Base-by-base conservation (phyloP, 352 stramenopile genomes). In the Globisporangium uncinulatum region DNA sequence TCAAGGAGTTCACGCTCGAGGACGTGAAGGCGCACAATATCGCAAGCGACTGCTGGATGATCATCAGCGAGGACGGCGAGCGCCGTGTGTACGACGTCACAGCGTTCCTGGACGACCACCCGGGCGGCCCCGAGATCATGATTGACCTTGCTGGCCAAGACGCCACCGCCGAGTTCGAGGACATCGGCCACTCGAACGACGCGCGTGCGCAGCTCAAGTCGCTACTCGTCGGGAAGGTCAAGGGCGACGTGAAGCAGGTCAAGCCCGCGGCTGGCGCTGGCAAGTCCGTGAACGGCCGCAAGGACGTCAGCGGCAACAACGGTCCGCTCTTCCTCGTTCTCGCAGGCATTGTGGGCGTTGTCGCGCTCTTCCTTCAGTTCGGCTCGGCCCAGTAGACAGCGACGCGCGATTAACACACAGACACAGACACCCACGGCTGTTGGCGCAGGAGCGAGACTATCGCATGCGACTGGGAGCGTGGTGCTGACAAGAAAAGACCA, bases 181-280 rank as follows among this genome's bases (percentile, higher is more conserved):
- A 99, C 67, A 98, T 99, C 67, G 97, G 96, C 20, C 97, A 99
- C 80, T 99, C 96, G 43, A 97, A 97, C 51, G 94, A 98, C 62
- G 97, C 97, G 20, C 80, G 94, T 50, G 74, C 86, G 42, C 92
- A 98, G 76, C 82, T 99, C 56, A 87, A 94, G 59, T 76, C 97
- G 59, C 94, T 97, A 57, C 74, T 92, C 29, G 89, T 99, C 54
- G 95, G 95, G 46, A 85, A 94, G 60, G 78, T 98, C 67, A 74
- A 88, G 57, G 76, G 75, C 47, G 79, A 83, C 59, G 75, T 87
- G 36, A 83, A 83, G 61, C 24, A 53, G 47, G 15, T 5, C 14
- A 59, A 84, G 63, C 64, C 75, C 36, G 58, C 59, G 24, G 37
- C 49, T 15, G 11, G 44, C 14, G 69, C 66, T 36, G 52, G 31